Percentiles rank a stretch among this genome's conserved stretches.
phyloP scores from a whole-genome alignment of 495 filamentous ascomycete genomes.

The Podospora pseudocomata region DNA sequence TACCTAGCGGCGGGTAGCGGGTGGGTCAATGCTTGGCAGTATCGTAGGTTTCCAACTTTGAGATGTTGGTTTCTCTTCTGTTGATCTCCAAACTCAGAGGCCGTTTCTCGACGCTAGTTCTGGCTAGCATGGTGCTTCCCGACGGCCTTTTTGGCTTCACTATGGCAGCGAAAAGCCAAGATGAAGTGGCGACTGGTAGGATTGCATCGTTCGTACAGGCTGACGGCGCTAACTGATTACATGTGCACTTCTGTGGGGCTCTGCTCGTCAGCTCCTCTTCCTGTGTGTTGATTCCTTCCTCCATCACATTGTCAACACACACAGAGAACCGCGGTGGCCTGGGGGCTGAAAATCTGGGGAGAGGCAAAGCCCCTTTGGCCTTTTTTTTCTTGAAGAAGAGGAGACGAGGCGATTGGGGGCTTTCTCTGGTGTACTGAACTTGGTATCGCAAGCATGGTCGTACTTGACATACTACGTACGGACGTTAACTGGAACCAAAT shows the following conservation, averaged over 20 bases:
- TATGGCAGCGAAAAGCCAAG: neutral
- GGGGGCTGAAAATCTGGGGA: neutral
- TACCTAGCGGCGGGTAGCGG: neutral
- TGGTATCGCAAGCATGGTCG: neutral
- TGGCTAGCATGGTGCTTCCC: neutral
- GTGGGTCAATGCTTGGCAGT: neutral
- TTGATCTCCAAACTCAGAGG: neutral
- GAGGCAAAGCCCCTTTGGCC: neutral
- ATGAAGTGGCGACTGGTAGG: neutral
- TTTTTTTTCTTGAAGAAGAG: neutral
- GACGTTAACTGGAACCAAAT: neutral
- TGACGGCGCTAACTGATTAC: neutral
- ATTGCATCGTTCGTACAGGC: neutral
- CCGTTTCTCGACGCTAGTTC: neutral
- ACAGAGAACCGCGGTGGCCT: neutral
- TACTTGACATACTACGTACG: neutral
- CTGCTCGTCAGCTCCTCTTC: neutral
- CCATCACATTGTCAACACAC: neutral
- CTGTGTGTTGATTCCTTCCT: neutral
- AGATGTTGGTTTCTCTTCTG: neutral
- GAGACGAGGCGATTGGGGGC: neutral
- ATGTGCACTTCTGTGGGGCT: neutral
- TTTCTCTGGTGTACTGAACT: neutral
- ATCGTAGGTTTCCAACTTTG: neutral
- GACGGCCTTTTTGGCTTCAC: neutral